These are phyloP conservation scores for Linum trigynum DNA, from an alignment of 345 rosid genomes.

Conservation along the genomic window DNA sequence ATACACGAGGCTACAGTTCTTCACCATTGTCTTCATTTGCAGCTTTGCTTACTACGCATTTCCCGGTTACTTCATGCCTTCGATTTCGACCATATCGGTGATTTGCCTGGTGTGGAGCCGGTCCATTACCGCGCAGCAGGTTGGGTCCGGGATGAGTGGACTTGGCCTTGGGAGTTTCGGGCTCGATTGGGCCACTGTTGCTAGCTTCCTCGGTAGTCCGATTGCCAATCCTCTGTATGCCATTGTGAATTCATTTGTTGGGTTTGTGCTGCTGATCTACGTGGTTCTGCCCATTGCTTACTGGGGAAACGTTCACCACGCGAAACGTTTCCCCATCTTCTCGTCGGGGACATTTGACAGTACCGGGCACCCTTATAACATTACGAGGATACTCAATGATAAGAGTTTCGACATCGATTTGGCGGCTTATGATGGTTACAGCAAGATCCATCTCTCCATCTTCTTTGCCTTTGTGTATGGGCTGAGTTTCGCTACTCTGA, in stretches of 20 bases:
- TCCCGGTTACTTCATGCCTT: background rate
- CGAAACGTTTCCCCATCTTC: background rate
- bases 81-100: background rate
- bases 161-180: background rate
- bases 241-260: background rate
- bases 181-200: conserved; percentile 1
- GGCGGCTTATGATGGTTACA: background rate
- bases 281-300: background rate
- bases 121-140: background rate
- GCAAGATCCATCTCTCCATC: background rate
- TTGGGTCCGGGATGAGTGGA: background rate
- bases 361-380: background rate
- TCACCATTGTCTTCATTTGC: background rate
- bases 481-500: background rate
- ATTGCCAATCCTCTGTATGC: background rate
- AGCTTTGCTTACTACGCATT: background rate
- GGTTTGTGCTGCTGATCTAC: background rate
- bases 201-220: background rate
- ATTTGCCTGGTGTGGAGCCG: background rate
- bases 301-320: background rate
- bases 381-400: background rate
- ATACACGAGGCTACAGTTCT: background rate
- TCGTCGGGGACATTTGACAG: background rate
- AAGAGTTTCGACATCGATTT: background rate
- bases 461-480: background rate